phyloP scores from a whole-genome alignment of 176 grass and related monocot species.

The Themeda triandra region DNA sequence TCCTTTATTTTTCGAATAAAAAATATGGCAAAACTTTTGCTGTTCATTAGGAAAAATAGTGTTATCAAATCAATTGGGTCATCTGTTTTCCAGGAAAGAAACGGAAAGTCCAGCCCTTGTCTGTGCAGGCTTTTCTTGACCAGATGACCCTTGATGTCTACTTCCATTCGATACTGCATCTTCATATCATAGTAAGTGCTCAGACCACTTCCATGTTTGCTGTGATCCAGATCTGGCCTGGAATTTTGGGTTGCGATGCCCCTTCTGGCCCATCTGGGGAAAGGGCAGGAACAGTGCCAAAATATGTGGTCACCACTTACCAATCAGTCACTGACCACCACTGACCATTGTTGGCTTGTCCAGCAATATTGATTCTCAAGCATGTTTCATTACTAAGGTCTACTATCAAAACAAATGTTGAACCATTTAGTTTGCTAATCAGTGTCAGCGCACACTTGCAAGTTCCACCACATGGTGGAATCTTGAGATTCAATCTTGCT shows the following conservation, averaged over 20 bases:
- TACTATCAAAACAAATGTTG: slow-evolving; percentile 16
- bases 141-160: not conserved
- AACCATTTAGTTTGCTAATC: not conserved
- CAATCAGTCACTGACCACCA: not conserved
- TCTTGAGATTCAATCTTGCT: not conserved
- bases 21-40: no score
- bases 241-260: not conserved
- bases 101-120: not conserved
- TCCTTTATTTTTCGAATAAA: no score
- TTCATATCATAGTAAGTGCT: not conserved
- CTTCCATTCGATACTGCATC: not conserved
- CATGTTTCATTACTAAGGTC: not conserved
- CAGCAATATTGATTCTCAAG: not conserved
- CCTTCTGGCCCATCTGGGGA: not conserved
- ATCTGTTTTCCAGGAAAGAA: not conserved
- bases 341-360: not conserved
- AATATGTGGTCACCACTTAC: not conserved
- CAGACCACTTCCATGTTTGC: not conserved
- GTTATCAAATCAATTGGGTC: not conserved
- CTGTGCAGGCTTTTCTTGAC: not conserved
- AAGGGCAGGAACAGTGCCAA: not conserved
- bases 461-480: not conserved
- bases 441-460: slow-evolving; percentile 9
- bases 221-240: not conserved
- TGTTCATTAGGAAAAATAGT: not conserved